Base-by-base conservation (phyloP, 352 stramenopile species). In the Albugo laibachii region DNA sequence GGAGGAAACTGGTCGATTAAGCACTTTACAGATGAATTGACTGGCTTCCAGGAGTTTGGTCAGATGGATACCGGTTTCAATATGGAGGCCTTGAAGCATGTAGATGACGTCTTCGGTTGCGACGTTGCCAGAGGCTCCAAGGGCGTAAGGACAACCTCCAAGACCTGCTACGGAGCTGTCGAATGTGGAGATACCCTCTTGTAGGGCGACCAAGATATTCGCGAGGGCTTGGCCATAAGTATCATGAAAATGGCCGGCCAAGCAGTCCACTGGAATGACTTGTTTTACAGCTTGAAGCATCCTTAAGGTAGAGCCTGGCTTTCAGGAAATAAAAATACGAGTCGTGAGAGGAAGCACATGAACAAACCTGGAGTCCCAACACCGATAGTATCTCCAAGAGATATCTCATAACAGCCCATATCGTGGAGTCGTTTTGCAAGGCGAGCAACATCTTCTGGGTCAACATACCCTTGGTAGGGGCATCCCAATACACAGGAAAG, bases 101-200 rank as follows among this genome's bases (percentile, higher is more conserved):
- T 97, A 98, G 6, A 98, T 68, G 39, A 97, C 83, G 61, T 98
- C 93, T 63, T 98, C 93, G 0, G 93, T 98, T 11, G 93, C 89
- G 14, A 98, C 86, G 62, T 98, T 98, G 31, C 93, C 93, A 5
- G 84, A 95, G 13, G 93, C 93, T 47, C 92, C 92, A n/a, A 75
- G 80, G 12, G 93, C 93, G 61, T 97, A 98, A 11, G 93, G 93
- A 52, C 93, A 98, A 13, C 92, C 92, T 27, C 93, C 93, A 1
- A 98, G 65, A n/a, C 93, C 93, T 42, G 83, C 83, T 2, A 97
- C 91, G 5, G 91, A 95, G 50, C 83, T 94, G 57, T 98, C 93
- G 15, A 98, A 78, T 8, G 95, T 85, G 12, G 63, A 65, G 24
- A 98, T 72, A 35, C 86, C 92, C 54, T 94, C 66, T 68, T 96